Conservation (phyloP, 108 stramenopile species). For the Pseudonitzschia delicatissima region DNA sequence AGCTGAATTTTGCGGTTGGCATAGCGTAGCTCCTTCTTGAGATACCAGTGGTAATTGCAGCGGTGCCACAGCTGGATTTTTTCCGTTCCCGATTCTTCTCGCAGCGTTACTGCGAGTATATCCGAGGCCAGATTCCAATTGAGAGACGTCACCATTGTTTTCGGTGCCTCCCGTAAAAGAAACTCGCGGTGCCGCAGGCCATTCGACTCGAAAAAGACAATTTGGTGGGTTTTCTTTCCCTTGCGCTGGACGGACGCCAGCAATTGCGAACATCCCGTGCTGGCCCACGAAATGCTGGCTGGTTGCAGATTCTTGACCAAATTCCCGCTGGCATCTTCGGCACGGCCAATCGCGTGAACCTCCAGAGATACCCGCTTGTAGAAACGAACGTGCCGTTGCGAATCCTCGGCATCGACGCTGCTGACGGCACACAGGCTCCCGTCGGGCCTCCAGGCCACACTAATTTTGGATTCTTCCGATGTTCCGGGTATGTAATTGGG, state of each 20-base stretch:
- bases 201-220: conserved; percentile 89
- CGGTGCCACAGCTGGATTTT: conserved; percentile 85
- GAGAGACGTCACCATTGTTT: conserved; percentile 37
- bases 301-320: conserved; percentile 61
- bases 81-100: conserved; percentile 34
- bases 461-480: conserved; percentile 38
- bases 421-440: conserved; percentile 67
- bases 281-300: conserved; percentile 64
- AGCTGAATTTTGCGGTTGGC: conserved; percentile 13
- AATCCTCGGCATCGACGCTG: conserved; percentile 55
- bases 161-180: conserved; percentile 30
- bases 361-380: conserved; percentile 61
- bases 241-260: conserved; percentile 68
- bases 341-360: conserved; percentile 62
- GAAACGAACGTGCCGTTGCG: conserved; percentile 57
- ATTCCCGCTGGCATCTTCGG: conserved; percentile 83
- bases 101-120: conserved; percentile 59
- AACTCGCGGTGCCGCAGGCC: conserved; percentile 84
- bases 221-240: conserved; percentile 55
- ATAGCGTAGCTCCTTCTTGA: conserved; percentile 75
- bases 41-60: conserved; percentile 90
- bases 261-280: conserved; percentile 73
- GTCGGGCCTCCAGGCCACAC: conserved; percentile 76
- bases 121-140: conserved; percentile 74
- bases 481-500: conserved; percentile 27